Percentiles rank a stretch among this genome's conserved stretches.
Conservation (phyloP, 2,329 filamentous ascomycete genomes). For the Fusarium sp. region DNA sequence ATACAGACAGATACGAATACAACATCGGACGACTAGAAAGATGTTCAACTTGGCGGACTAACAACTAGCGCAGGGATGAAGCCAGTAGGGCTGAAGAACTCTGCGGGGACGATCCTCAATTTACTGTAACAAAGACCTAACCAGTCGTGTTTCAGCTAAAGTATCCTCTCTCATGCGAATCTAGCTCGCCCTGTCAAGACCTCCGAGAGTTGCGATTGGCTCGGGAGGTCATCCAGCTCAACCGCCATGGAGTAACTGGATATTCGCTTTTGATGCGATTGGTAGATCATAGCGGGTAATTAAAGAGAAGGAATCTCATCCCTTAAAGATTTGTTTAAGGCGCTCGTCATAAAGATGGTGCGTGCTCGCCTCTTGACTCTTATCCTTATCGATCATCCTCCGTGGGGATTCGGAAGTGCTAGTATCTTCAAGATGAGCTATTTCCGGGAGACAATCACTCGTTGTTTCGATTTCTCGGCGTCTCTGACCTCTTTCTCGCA, state of each 20-base stretch:
- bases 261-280: not conserved
- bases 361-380: constrained; percentile 3
- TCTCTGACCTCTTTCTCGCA: not conserved
- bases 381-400: not conserved
- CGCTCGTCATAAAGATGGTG: constrained; percentile 11
- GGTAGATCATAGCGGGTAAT: not conserved
- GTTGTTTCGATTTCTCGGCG: not conserved
- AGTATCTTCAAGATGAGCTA: constrained; percentile 7
- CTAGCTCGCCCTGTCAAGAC: not conserved
- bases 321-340: constrained; percentile 27
- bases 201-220: constrained; percentile 1
- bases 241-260: not conserved
- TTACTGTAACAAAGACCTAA: constrained; percentile 1
- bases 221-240: not conserved
- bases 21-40: not conserved
- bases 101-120: not conserved
- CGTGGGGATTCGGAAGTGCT: not conserved
- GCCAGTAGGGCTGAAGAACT: constrained; percentile 18
- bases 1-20: not conserved
- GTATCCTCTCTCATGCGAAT: constrained; percentile 1
- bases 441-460: not conserved
- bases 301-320: not conserved
- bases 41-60: not conserved
- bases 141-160: constrained; percentile 22
- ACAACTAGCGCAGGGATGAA: not conserved